Evolutionary conservation across 2,329 filamentous ascomycete species (phyloP), one percentile per base, ranked within the genome.

Genomic region (Fusarium lyarnte): DNA sequence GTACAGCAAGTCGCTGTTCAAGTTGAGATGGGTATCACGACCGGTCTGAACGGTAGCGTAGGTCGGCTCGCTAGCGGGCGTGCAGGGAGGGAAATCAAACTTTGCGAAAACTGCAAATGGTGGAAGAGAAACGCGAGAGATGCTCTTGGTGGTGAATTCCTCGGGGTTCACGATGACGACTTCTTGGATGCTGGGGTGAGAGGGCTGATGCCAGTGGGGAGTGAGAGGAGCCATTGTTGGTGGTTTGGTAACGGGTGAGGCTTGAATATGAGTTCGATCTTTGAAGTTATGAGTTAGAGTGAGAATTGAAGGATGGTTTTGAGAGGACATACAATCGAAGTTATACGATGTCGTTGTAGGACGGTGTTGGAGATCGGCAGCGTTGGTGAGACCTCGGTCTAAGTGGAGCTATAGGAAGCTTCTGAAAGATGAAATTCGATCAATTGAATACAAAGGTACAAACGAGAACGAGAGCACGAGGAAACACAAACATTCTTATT

Each of bases 31-130:
- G 63, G 82, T 82, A 72, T 87, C 79, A 59, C 82, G 82, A 66
- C 85, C 87, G 68, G 86, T 87, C 81, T 92, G 90, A 31, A 92
- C 89, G 4, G 90, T 91, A 35, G 89, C 88, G 75, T 92, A 92
- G 16, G 88, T 91, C 6, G 89, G 84, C 69, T 86, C 84, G 6
- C 83, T 79, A 55, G 87, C 86, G n/a, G 82, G 78, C 23, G 87
- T 88, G 77, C 89, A 89, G 6, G 90, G 87, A 41, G 92, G 90
- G 72, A 91, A 92, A 41, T 84, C 83, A 79, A 94, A 81, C 79
- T 90, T 91, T 58, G 91, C 91, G 69, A 89, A 92, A 52, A 93
- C 82, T 39, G 86, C 89, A 81, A 92, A 92, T 5, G 90, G 87
- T 4, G 89, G 85, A 47, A 92, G 82, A 23, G 83, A 74, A 63